These are phyloP conservation scores for Penicillium psychrosexuale DNA, from an alignment of 2,329 filamentous ascomycete species.

Conservation along the genomic window DNA sequence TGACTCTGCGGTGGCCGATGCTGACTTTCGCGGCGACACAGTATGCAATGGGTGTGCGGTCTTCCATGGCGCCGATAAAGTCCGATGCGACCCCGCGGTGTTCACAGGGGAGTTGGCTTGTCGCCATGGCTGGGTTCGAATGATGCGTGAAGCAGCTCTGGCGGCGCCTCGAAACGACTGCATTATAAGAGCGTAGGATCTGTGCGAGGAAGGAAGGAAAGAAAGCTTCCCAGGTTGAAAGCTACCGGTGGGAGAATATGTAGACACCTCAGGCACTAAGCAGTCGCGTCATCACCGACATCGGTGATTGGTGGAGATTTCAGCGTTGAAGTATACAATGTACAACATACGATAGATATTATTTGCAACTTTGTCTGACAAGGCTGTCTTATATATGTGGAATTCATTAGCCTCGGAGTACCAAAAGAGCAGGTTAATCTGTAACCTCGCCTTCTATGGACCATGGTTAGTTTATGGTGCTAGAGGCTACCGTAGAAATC, in stretches of 20 bases:
- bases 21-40: constrained; percentile 19
- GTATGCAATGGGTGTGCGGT: constrained; percentile 21
- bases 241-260: constrained; percentile 3
- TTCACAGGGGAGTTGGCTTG: constrained; percentile 1
- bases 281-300: constrained; percentile 19
- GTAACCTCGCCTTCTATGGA: too few relatives aligned
- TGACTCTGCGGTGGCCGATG: constrained; percentile 16
- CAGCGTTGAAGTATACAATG: background rate
- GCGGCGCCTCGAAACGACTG: constrained; percentile 18
- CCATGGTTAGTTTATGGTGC: background rate
- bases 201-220: background rate
- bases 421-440: too few relatives aligned
- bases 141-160: constrained; percentile 19
- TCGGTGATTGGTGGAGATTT: constrained; percentile 17
- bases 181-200: constrained; percentile 14
- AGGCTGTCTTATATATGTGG: too few relatives aligned
- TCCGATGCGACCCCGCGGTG: constrained; percentile 11
- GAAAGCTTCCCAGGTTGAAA: background rate
- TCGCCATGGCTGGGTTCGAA: constrained; percentile 18
- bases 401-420: too few relatives aligned
- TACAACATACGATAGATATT: background rate
- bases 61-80: constrained; percentile 17
- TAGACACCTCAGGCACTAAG: constrained; percentile 16
- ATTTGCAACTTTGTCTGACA: background rate
- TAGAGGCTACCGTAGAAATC: background rate